Conservation (phyloP, 2,329 filamentous ascomycete species). For the Botrytis hyacinthi region DNA sequence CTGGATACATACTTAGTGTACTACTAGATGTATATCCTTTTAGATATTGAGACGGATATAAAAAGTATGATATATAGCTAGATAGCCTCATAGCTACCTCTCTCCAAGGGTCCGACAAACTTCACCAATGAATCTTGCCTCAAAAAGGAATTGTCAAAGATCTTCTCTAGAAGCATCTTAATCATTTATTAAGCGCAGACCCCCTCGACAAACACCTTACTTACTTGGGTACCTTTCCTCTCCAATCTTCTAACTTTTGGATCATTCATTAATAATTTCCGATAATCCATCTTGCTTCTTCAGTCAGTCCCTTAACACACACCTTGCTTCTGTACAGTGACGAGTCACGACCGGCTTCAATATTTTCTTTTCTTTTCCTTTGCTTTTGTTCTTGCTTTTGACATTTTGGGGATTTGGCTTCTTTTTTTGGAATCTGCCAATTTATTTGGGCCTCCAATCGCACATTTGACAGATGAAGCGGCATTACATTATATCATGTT, state of each 20-base stretch:
- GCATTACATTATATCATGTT: conserved; percentile 34
- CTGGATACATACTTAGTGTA: neutral
- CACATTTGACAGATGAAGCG: conserved; percentile 30
- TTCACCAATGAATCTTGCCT: neutral
- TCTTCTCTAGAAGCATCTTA: conserved; percentile 13
- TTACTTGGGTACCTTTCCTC: neutral
- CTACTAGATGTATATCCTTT: neutral
- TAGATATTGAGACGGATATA: neutral
- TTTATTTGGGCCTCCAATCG: neutral
- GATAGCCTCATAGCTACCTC: neutral
- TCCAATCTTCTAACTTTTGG: conserved; percentile 1
- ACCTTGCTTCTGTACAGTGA: neutral
- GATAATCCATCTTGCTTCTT: conserved; percentile 17
- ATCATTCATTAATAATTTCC: conserved; percentile 17
- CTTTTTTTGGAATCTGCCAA: conserved; percentile 7
- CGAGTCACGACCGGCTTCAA: neutral
- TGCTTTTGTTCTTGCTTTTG: neutral
- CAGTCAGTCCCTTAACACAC: neutral
- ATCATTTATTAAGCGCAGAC: conserved; percentile 15
- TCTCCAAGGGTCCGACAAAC: neutral
- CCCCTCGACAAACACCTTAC: neutral
- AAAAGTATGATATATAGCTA: neutral
- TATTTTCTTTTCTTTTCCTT: neutral
- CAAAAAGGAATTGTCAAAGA: neutral
- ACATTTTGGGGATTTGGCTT: neutral